Evolutionary conservation across 768 basidiomycete genomes (phyloP).

Genomic region (Obba rivulosa): DNA sequence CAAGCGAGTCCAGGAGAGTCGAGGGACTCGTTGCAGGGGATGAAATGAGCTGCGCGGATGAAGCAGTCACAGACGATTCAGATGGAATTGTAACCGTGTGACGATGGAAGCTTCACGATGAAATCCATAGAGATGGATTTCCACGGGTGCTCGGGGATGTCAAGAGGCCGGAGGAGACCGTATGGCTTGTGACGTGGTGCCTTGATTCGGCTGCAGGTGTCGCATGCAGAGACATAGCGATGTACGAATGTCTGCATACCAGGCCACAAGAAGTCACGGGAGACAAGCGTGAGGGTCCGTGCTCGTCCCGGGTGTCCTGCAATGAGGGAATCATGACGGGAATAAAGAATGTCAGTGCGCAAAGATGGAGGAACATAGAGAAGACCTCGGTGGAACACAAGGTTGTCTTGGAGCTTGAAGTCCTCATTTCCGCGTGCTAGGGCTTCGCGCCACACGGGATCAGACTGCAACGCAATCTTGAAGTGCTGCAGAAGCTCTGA

Average conservation of each 20-base stretch:
- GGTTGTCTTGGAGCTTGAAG: constrained; percentile 6
- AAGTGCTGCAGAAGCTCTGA: constrained; percentile 14
- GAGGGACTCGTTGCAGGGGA: constrained; percentile 3
- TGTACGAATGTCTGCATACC: constrained; percentile 19
- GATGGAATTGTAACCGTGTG: constrained; percentile 14
- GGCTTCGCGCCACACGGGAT: constrained; percentile 17
- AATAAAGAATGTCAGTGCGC: constrained; percentile 23
- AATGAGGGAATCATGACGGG: constrained; percentile 30
- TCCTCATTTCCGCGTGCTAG: constrained; percentile 8
- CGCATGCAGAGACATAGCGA: constrained; percentile 27
- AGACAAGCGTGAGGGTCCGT: constrained; percentile 27
- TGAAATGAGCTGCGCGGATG: constrained; percentile 2
- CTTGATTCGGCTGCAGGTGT: constrained; percentile 25
- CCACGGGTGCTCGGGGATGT: constrained; percentile 15
- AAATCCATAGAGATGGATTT: constrained; percentile 19
- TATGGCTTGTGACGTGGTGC: constrained; percentile 20
- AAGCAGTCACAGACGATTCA: constrained; percentile 16
- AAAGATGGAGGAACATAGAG: constrained; percentile 30
- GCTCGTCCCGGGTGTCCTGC: constrained; percentile 37
- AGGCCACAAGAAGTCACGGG: constrained; percentile 38
- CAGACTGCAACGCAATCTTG: constrained; percentile 8
- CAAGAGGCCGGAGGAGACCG: constrained; percentile 29
- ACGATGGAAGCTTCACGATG: constrained; percentile 21
- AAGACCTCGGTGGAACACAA: constrained; percentile 21
- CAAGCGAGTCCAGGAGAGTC: constrained; percentile 3